phyloP scores from a whole-genome alignment of 257 asterid genomes.

The Lavandula angustifolia region DNA sequence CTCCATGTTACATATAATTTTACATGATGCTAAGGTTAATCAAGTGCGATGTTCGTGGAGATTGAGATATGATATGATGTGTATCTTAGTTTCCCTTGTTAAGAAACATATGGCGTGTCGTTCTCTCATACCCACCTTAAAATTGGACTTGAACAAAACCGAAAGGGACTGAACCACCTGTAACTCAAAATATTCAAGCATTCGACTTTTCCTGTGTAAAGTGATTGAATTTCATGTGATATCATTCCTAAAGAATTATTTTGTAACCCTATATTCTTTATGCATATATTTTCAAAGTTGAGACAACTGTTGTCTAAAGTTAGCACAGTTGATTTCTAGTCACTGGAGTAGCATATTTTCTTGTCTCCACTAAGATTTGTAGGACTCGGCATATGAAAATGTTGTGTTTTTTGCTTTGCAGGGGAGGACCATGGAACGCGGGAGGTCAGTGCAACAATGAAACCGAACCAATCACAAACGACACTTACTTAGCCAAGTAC shows the following conservation, averaged over 20 bases:
- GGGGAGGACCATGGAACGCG: conserved; percentile 95
- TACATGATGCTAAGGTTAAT: not conserved
- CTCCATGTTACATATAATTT: not conserved
- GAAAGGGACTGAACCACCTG: too few species aligned
- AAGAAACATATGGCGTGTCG: not conserved
- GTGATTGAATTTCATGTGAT: not conserved
- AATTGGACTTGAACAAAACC: too few species aligned
- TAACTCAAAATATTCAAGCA: not conserved
- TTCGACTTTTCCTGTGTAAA: not conserved
- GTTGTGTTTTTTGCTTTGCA: conserved; percentile 40
- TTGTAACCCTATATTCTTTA: not conserved
- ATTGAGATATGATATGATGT: conserved; percentile 1
- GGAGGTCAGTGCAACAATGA: conserved; percentile 90
- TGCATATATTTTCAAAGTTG: not conserved
- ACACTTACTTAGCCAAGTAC: conserved; percentile 58
- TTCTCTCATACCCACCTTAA: too few species aligned
- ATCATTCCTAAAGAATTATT: too few species aligned
- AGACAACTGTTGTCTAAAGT: not conserved
- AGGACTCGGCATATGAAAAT: too few species aligned
- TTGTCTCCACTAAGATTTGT: too few species aligned
- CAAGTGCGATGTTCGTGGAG: not conserved
- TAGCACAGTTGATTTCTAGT: too few species aligned
- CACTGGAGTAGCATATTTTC: too few species aligned
- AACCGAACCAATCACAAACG: conserved; percentile 67
- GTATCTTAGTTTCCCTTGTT: not conserved